Evolutionary conservation across 176 grass and related monocot genomes (phyloP).

Genomic region (Bolboschoenus planiculmis): DNA sequence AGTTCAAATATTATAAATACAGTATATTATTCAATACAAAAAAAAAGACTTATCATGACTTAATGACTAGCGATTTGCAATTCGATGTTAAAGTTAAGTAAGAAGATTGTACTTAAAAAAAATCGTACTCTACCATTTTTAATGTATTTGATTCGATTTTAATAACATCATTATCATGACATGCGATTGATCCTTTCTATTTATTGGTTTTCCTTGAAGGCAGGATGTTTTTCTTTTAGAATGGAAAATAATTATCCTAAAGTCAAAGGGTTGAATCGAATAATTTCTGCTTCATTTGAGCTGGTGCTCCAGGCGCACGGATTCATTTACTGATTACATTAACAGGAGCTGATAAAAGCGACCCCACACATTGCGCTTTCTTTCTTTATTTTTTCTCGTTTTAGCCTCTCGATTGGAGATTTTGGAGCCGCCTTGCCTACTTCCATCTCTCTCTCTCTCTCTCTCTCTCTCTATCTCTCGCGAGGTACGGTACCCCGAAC

Average conservation of each 20-base stretch:
- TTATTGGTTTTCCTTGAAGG: not conserved
- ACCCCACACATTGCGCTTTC: not conserved
- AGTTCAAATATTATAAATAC: not conserved
- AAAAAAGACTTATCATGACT: not conserved
- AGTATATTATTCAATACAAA: not conserved
- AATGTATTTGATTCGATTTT: not conserved
- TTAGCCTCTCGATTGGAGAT: not conserved
- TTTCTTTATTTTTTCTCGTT: not conserved
- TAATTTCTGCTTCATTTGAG: not conserved
- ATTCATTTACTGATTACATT: not conserved
- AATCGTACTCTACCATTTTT: not conserved
- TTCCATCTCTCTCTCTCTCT: too few species aligned
- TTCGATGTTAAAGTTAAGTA: not conserved
- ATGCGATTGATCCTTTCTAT: not conserved
- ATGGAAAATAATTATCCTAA: not conserved
- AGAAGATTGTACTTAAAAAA: not conserved
- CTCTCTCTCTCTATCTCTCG: conserved; percentile 14
- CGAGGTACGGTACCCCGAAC: conserved; percentile 3
- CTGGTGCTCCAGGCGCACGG: not conserved
- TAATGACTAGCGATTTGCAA: not conserved
- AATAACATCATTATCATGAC: not conserved
- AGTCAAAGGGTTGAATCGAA: not conserved
- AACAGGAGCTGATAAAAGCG: not conserved
- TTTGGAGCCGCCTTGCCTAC: conserved; percentile 12
- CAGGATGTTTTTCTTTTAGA: not conserved